phyloP scores from a whole-genome alignment of 306 rosid species.

The Gillenia trifoliata region DNA sequence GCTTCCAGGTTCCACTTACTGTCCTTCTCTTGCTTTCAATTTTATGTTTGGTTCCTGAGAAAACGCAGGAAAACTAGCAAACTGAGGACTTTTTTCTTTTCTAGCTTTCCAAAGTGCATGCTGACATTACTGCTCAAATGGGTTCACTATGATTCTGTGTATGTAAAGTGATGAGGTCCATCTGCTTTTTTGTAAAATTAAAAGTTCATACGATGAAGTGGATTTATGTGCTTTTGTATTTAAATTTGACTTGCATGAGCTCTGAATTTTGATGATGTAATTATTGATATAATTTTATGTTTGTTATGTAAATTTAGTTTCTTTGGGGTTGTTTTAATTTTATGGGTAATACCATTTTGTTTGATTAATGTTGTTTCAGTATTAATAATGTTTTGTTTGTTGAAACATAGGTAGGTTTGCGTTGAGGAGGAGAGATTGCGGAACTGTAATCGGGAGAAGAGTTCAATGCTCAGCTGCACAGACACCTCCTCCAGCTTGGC shows the following conservation, averaged over 20 bases:
- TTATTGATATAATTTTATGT: background rate
- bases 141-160: background rate
- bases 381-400: background rate
- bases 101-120: background rate
- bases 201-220: background rate
- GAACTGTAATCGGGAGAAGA: constrained; percentile 33
- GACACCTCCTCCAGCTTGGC: constrained; percentile 91
- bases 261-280: background rate
- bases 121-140: constrained; percentile 1
- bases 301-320: background rate
- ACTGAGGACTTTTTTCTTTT: background rate
- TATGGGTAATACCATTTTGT: background rate
- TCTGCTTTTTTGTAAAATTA: background rate
- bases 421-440: constrained; percentile 53
- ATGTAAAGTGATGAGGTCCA: background rate
- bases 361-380: background rate
- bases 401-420: constrained; percentile 45
- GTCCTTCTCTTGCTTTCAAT: background rate
- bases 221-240: background rate
- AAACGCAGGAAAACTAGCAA: background rate
- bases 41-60: constrained; percentile 11
- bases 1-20: constrained; percentile 52
- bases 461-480: constrained; percentile 59
- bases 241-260: background rate
- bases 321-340: background rate